phyloP scores from a whole-genome alignment of 768 basidiomycete genomes.

The Multifurca ochricompacta region DNA sequence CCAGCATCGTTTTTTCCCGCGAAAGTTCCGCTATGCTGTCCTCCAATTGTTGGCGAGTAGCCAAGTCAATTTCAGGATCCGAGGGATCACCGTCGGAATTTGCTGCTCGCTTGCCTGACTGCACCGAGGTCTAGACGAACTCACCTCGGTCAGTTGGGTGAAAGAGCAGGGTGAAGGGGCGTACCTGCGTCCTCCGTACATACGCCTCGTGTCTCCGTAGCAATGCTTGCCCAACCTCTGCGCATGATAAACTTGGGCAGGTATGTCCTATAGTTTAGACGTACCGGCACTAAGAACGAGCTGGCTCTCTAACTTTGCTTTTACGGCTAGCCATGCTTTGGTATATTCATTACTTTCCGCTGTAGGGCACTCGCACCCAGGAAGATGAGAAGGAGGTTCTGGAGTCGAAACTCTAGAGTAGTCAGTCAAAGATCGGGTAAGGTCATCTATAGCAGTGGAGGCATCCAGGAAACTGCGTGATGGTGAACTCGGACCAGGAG shows the following conservation, averaged over 20 bases:
- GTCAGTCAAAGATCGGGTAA: conserved; percentile 63
- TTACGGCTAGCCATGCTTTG: conserved; percentile 54
- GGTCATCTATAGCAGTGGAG: conserved; percentile 60
- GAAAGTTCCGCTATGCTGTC: conserved; percentile 31
- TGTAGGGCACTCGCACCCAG: conserved; percentile 60
- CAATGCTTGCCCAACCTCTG: conserved; percentile 87
- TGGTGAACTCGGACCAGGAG: conserved; percentile 25
- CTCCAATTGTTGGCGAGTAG: conserved; percentile 26
- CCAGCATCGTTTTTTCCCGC: conserved; percentile 53
- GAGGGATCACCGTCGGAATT: conserved; percentile 3
- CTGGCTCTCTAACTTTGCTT: conserved; percentile 65
- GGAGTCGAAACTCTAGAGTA: conserved; percentile 72
- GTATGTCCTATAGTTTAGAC: conserved; percentile 25
- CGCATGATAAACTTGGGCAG: not conserved
- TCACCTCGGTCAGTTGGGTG: not conserved
- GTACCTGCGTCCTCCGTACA: conserved; percentile 62
- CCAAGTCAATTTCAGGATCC: conserved; percentile 11
- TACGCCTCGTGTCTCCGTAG: conserved; percentile 83
- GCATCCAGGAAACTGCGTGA: conserved; percentile 28
- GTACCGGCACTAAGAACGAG: conserved; percentile 81
- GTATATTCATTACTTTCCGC: conserved; percentile 60
- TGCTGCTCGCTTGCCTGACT: conserved; percentile 2
- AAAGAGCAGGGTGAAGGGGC: conserved; percentile 20
- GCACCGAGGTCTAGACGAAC: conserved; percentile 19
- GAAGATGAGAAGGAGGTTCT: conserved; percentile 40